phyloP scores from a whole-genome alignment of 257 asterid genomes.

The Solanum bulbocastanum region DNA sequence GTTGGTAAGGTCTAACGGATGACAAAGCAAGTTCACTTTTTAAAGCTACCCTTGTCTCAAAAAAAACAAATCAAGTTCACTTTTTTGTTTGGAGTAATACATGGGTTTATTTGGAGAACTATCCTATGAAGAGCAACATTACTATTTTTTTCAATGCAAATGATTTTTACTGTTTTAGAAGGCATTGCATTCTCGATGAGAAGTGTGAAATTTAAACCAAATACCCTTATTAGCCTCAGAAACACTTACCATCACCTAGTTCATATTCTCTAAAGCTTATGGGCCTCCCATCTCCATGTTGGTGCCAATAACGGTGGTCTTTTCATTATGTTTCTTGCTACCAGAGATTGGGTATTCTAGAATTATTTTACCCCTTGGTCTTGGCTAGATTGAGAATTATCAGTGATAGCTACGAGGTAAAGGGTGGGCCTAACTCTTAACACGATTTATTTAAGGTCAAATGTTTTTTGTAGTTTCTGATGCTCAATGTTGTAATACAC shows the following conservation, averaged over 20 bases:
- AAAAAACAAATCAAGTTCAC: not conserved
- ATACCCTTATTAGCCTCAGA: not conserved
- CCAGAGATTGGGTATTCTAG: not conserved
- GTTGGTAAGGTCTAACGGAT: not conserved
- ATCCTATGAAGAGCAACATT: not conserved
- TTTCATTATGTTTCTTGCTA: not conserved
- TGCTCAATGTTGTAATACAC: constrained; percentile 28
- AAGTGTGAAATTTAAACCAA: not conserved
- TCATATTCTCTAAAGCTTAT: not conserved
- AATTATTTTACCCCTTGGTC: not conserved
- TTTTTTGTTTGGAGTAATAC: not conserved
- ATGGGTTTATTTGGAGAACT: not conserved
- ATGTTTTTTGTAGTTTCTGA: constrained; percentile 23
- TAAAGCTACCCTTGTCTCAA: not conserved
- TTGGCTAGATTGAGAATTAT: not conserved
- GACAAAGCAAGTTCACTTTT: not conserved
- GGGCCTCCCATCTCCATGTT: not conserved
- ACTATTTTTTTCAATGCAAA: not conserved
- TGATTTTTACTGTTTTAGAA: not conserved
- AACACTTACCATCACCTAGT: not conserved
- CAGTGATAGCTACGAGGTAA: constrained; percentile 23
- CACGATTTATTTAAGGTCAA: constrained; percentile 16
- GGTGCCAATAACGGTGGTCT: not conserved
- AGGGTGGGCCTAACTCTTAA: constrained; percentile 18
- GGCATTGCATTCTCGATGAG: not conserved